Conservation (phyloP, 2,329 filamentous ascomycete genomes). For the Phialophora verrucosa region DNA sequence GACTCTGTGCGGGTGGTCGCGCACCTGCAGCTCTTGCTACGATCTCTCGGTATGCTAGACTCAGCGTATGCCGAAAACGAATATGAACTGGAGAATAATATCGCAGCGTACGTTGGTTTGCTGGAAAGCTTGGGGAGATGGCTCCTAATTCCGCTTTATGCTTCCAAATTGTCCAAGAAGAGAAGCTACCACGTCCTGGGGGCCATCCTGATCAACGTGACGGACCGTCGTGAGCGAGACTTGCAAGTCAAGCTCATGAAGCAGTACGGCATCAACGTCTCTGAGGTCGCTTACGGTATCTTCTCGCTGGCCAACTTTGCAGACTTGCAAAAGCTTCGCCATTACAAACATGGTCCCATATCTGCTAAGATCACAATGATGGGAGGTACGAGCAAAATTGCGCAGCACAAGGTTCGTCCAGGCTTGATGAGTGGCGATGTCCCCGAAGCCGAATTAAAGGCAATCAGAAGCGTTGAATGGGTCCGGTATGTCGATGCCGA, state of each 20-base stretch:
- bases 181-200: constrained; percentile 73
- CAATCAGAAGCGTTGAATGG: constrained; percentile 86
- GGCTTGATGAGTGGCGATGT: constrained; percentile 71
- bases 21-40: constrained; percentile 71
- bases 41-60: constrained; percentile 60
- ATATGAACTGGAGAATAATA: constrained; percentile 71
- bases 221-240: constrained; percentile 67
- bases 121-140: constrained; percentile 74
- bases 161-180: constrained; percentile 70
- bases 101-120: constrained; percentile 81
- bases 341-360: constrained; percentile 6
- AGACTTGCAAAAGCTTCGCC: constrained; percentile 43
- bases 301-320: constrained; percentile 60
- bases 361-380: constrained; percentile 33
- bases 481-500: constrained; percentile 71
- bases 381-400: constrained; percentile 31
- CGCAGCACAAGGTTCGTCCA: constrained; percentile 60
- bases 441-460: constrained; percentile 68
- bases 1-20: constrained; percentile 71
- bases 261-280: constrained; percentile 73
- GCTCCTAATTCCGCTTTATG: constrained; percentile 85
- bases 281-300: constrained; percentile 69
- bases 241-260: constrained; percentile 76
- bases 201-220: constrained; percentile 75
- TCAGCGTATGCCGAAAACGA: constrained; percentile 51